phyloP scores from a whole-genome alignment of 495 filamentous ascomycete species.

The Penicillium paxilli region DNA sequence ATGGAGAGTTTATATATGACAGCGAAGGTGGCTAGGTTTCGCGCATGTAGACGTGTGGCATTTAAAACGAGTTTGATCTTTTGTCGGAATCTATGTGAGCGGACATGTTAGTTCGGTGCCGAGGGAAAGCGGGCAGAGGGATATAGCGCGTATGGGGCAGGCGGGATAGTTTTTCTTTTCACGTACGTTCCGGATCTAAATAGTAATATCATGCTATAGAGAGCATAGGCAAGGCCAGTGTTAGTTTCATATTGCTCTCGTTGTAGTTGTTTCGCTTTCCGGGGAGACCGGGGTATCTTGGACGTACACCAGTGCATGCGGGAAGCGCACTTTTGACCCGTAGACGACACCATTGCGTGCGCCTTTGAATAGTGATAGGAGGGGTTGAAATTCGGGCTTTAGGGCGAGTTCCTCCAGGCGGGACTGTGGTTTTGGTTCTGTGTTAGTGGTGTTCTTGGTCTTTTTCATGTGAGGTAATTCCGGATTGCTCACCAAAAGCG shows the following conservation, averaged over 20 bases:
- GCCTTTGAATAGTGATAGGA: conserved; percentile 82
- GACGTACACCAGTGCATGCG: conserved; percentile 88
- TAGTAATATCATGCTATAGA: conserved; percentile 80
- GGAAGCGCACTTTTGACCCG: conserved; percentile 96
- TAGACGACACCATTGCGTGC: conserved; percentile 97
- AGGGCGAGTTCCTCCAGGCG: conserved; percentile 69
- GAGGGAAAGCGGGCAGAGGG: conserved; percentile 5
- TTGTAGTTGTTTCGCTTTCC: background rate
- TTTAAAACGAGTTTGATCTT: conserved; percentile 76
- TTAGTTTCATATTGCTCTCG: background rate
- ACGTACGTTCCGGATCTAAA: conserved; percentile 87
- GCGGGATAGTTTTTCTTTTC: background rate
- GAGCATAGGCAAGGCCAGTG: background rate
- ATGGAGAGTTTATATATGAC: conserved; percentile 83
- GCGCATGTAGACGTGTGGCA: conserved; percentile 87
- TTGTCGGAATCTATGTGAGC: conserved; percentile 61
- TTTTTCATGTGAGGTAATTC: conserved; percentile 2
- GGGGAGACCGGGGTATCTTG: too few species aligned
- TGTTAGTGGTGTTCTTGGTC: conserved; percentile 3
- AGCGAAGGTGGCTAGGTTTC: conserved; percentile 88
- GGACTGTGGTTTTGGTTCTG: conserved; percentile 22
- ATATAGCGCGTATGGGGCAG: background rate
- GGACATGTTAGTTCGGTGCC: conserved; percentile 6
- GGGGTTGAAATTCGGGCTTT: conserved; percentile 77
- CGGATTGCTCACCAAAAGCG: conserved; percentile 33